phyloP scores from a whole-genome alignment of 2,329 filamentous ascomycete genomes.

The Colletotrichum sansevieriae region DNA sequence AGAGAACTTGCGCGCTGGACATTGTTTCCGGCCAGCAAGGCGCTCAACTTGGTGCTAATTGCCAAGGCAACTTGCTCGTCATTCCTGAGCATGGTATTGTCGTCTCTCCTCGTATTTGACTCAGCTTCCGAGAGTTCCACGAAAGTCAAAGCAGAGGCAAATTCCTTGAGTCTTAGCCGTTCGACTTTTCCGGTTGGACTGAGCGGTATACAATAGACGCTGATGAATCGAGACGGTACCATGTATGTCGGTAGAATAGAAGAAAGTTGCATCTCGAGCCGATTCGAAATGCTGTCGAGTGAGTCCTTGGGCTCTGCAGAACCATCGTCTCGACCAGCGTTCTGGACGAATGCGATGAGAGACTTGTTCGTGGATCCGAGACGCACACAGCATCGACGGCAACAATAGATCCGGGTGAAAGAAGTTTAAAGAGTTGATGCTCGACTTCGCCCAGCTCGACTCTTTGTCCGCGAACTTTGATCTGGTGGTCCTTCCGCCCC shows the following conservation, averaged over 20 bases:
- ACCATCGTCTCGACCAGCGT: neutral
- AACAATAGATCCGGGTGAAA: slow-evolving; percentile 3
- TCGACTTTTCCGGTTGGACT: slow-evolving; percentile 44
- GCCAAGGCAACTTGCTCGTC: slow-evolving; percentile 17
- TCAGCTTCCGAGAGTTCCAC: neutral
- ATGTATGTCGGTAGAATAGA: slow-evolving; percentile 43
- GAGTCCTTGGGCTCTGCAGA: neutral
- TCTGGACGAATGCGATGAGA: slow-evolving; percentile 30
- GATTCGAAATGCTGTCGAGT: slow-evolving; percentile 1
- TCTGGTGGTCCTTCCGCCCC: slow-evolving; percentile 48
- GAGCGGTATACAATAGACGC: slow-evolving; percentile 40
- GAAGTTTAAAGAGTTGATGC: slow-evolving; percentile 40
- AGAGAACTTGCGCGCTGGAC: neutral
- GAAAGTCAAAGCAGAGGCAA: neutral
- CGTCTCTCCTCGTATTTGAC: neutral
- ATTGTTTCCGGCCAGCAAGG: slow-evolving; percentile 19
- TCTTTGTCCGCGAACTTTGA: slow-evolving; percentile 52
- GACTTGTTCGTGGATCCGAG: slow-evolving; percentile 10
- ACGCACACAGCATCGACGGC: slow-evolving; percentile 21
- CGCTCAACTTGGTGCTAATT: slow-evolving; percentile 27
- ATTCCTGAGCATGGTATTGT: neutral
- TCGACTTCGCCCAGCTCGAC: slow-evolving; percentile 51
- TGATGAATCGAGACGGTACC: slow-evolving; percentile 43
- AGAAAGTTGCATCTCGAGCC: slow-evolving; percentile 15
- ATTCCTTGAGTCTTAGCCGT: slow-evolving; percentile 19